Percentiles rank a stretch among this genome's conserved stretches.
These are phyloP conservation scores for Umbelopsis sp. DNA, from an alignment of 371 early-diverging fungal genomes.

Conservation along the genomic window DNA sequence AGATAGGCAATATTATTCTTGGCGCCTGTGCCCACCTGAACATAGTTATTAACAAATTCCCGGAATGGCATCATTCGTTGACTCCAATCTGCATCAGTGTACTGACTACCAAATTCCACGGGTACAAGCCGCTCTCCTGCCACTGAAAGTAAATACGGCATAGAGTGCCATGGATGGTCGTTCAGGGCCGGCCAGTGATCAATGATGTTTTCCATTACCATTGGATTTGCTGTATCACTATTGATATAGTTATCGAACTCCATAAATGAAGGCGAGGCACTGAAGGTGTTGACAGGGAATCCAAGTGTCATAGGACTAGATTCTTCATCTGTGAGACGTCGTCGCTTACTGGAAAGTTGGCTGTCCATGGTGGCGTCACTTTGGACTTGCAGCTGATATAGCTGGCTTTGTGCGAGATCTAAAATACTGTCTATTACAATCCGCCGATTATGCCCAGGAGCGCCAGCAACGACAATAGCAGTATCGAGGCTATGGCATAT, in stretches of 20 bases:
- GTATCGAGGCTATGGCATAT: conserved; percentile 52
- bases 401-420: conserved; percentile 31
- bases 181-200: conserved; percentile 78
- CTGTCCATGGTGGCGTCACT: background rate
- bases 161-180: conserved; percentile 61
- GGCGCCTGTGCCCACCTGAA: conserved; percentile 27
- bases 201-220: conserved; percentile 53
- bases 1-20: conserved; percentile 63
- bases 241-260: conserved; percentile 28
- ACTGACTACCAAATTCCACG: conserved; percentile 81
- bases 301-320: conserved; percentile 14
- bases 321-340: conserved; percentile 1
- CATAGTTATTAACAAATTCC: conserved; percentile 66
- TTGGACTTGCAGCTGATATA: background rate
- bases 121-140: conserved; percentile 85
- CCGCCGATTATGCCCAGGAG: conserved; percentile 49
- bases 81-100: conserved; percentile 80
- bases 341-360: background rate
- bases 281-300: conserved; percentile 26
- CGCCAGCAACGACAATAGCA: conserved; percentile 57
- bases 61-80: conserved; percentile 77
- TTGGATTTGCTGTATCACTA: conserved; percentile 37
- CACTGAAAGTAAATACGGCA: conserved; percentile 60
- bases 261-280: conserved; percentile 26
- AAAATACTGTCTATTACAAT: conserved; percentile 37